Percentiles rank a stretch among this genome's conserved stretches.
Evolutionary conservation across 352 stramenopile species (phyloP).

Genomic region (Phytophthora lateralis): DNA sequence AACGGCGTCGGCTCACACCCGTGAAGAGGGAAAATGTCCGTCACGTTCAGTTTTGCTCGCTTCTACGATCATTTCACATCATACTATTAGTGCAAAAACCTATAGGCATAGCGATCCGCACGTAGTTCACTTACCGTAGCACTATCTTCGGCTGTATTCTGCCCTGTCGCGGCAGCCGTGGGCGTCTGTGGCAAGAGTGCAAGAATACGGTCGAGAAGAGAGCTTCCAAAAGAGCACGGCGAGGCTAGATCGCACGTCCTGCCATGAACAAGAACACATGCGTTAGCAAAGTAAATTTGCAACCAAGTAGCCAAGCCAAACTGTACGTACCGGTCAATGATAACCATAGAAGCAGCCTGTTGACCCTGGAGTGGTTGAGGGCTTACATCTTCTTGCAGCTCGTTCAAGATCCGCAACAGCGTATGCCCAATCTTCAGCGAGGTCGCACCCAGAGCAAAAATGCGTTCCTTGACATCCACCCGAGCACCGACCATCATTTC

Average conservation of each 20-base stretch:
- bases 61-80: conserved; percentile 31
- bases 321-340: conserved; percentile 67
- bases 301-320: neutral
- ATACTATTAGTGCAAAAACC: conserved; percentile 1
- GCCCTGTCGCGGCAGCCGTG: conserved; percentile 2
- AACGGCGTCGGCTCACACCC: conserved; percentile 63
- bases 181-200: conserved; percentile 63
- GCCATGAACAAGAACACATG: conserved; percentile 4
- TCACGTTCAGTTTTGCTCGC: conserved; percentile 48
- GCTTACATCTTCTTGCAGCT: conserved; percentile 55
- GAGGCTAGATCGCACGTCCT: conserved; percentile 71
- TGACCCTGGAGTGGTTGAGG: conserved; percentile 41
- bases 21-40: conserved; percentile 72
- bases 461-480: conserved; percentile 70
- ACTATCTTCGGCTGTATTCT: conserved; percentile 22
- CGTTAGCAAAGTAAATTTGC: neutral
- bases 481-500: conserved; percentile 55
- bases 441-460: conserved; percentile 71
- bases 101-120: neutral
- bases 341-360: conserved; percentile 59
- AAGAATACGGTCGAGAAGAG: conserved; percentile 74
- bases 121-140: conserved; percentile 15
- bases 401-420: conserved; percentile 63
- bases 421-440: conserved; percentile 85
- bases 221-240: conserved; percentile 67